Base-by-base conservation (phyloP, 345 rosid genomes). In the Syzygium grande region DNA sequence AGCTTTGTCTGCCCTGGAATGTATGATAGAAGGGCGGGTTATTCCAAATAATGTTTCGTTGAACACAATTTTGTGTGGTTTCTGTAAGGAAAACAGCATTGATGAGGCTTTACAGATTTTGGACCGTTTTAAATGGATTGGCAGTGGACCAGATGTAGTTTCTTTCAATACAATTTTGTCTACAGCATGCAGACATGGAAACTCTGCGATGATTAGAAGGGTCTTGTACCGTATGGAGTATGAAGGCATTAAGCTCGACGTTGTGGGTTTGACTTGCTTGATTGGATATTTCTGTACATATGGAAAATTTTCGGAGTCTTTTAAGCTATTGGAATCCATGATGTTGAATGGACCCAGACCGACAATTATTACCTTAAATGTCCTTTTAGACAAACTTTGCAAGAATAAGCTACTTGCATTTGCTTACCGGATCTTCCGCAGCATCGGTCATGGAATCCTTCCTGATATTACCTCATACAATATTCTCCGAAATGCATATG, bases 121-220 rank as follows among this genome's bases (percentile, higher is more conserved):
- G 88, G 87, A 87, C 85, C 85, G 27, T 29, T 90, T 92, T 88
- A 30, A 87, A 87, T 90, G 93, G 93, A 88, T 56, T 84, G 88
- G 56, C 68, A 80, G 80, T 65, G 85, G 90, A 84, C 94, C 93
- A 25, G 91, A 92, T 86, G 86, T 88, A 23, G 87, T 91, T 86
- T 90, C 92, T 46, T 92, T 91, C 79, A 91, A 91, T 86, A 87
- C 91, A 41, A 84, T 92, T 84, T 88, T 91, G 86, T 91, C 89
- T 84, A 51, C 78, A 77, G 92, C 93, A 84, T 90, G 92, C 84
- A 91, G 86, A 85, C 88, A 85, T 63, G 87, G 88, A 29, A 87
- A 89, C 84, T 88, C 87, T 86, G 54, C 88, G 53, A 80, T 91
- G 84, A 86, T 91, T 23, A 77, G 58, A 80, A 88, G 87, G 86